A percentile compares a stretch with the other conserved stretches of the same genome.
Evolutionary conservation across 2,329 filamentous ascomycete genomes (phyloP).

Genomic region (Fusarium sp.): DNA sequence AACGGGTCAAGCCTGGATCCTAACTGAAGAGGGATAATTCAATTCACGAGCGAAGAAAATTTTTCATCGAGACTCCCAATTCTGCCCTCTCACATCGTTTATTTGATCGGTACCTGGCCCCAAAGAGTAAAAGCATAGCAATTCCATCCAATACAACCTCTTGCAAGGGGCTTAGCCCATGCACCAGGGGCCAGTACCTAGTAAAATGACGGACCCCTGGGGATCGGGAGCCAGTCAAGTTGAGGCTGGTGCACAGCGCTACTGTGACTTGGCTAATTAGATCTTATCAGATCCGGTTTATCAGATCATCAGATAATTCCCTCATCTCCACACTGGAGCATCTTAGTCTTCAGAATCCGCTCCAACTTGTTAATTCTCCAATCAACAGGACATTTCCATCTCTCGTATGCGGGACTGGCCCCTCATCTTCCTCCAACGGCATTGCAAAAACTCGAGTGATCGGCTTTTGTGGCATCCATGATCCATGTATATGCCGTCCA

Average conservation of each 20-base stretch:
- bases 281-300: slow-evolving; percentile 61
- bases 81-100: slow-evolving; percentile 9
- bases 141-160: not conserved
- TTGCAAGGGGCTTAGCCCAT: slow-evolving; percentile 14
- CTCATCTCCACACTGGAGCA: slow-evolving; percentile 51
- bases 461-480: slow-evolving; percentile 30
- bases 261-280: slow-evolving; percentile 42
- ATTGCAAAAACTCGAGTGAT: slow-evolving; percentile 28
- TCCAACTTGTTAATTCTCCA: slow-evolving; percentile 22
- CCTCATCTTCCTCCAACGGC: slow-evolving; percentile 28
- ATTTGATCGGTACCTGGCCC: slow-evolving; percentile 34
- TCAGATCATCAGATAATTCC: slow-evolving; percentile 67
- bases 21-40: slow-evolving; percentile 4
- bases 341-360: slow-evolving; percentile 15
- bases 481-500: slow-evolving; percentile 21
- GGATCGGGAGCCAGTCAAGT: slow-evolving; percentile 41
- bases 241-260: slow-evolving; percentile 34
- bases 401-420: slow-evolving; percentile 23
- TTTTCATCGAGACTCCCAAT: slow-evolving; percentile 17
- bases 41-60: slow-evolving; percentile 13
- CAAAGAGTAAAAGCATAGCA: slow-evolving; percentile 19
- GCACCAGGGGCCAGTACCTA: slow-evolving; percentile 19
- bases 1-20: slow-evolving; percentile 3
- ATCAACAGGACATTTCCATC: slow-evolving; percentile 19
- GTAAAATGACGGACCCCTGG: slow-evolving; percentile 19